Percentiles rank a stretch among this genome's conserved stretches.
These are phyloP conservation scores for Xylaria sp. DNA, from an alignment of 2,329 filamentous ascomycete species.

Conservation along the genomic window DNA sequence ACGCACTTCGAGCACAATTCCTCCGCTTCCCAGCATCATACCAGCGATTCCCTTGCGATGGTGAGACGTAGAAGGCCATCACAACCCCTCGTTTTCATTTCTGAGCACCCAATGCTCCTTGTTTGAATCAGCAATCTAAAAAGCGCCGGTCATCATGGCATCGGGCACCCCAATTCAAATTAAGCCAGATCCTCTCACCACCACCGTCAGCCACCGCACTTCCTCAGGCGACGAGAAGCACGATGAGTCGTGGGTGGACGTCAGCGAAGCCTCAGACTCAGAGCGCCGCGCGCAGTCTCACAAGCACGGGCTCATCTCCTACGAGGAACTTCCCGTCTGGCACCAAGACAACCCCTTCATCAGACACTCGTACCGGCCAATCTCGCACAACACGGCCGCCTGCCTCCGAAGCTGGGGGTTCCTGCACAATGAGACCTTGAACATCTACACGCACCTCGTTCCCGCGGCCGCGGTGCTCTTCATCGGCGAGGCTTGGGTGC, in stretches of 20 bases:
- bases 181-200: constrained; percentile 22
- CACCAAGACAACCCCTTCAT: constrained; percentile 73
- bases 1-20: constrained; percentile 18
- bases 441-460: constrained; percentile 75
- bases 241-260: neutral
- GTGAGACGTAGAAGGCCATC: neutral
- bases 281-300: constrained; percentile 14
- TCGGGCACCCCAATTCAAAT: constrained; percentile 22
- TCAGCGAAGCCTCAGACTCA: neutral
- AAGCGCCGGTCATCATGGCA: constrained; percentile 7
- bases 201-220: constrained; percentile 11
- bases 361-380: constrained; percentile 69
- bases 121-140: neutral
- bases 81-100: neutral
- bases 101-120: neutral
- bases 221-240: constrained; percentile 31
- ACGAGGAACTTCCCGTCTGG: constrained; percentile 46
- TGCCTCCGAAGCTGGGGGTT: constrained; percentile 67
- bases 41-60: neutral
- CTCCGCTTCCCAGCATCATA: constrained; percentile 7
- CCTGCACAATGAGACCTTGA: constrained; percentile 66
- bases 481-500: constrained; percentile 53
- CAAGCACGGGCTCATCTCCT: constrained; percentile 35
- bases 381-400: constrained; percentile 65
- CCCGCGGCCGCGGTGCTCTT: constrained; percentile 56